Base-by-base conservation (phyloP, 768 basidiomycete species). In the Megacollybia marginata region DNA sequence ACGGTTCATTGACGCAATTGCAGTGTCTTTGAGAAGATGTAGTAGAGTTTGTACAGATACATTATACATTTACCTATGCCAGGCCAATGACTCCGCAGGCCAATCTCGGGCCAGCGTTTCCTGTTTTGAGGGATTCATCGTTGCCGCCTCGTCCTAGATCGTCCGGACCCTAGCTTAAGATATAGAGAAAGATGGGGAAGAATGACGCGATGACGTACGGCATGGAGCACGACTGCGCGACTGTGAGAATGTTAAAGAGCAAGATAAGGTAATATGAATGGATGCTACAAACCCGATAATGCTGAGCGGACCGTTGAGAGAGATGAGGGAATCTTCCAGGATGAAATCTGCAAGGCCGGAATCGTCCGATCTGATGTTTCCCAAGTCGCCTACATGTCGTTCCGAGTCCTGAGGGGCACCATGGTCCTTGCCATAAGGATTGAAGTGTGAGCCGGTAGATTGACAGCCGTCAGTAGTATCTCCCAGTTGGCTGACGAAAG, bases 371-470 rank as follows among this genome's bases (percentile, higher is more conserved):
- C 75, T 56, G 59, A 92, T 78, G 59, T 92, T 91, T 5, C 89
- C 89, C 53, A 87, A 61, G 56, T 87, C 84, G 1, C 89, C 89
- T 28, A 85, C 80, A 42, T 70, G 67, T 11, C 60, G 45, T 48
- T 62, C 63, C 4, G 55, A 51, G 56, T 79, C 77, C 9, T 64
- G 62, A 9, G 76, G 85, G 4, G 75, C 83, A 50, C 88, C 88
- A 55, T 92, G 90, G 9, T 67, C 76, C 51, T 74, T 72, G 16
- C 65, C 70, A 64, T 72, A 75, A 0, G 87, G 87, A 68, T 92
- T 91, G 73, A 80, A 92, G 65, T 92, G 89, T 33, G 80, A 55
- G 2, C 87, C 86, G 33, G 88, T 75, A 16, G 85, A 84, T 8
- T 68, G 34, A 60, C 87, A 88, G 1, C 83, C 87, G n/a, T 68